Percentiles rank a stretch among this genome's conserved stretches.
phyloP scores from a whole-genome alignment of 2,329 filamentous ascomycete genomes.

The Hypoxylon sp. region DNA sequence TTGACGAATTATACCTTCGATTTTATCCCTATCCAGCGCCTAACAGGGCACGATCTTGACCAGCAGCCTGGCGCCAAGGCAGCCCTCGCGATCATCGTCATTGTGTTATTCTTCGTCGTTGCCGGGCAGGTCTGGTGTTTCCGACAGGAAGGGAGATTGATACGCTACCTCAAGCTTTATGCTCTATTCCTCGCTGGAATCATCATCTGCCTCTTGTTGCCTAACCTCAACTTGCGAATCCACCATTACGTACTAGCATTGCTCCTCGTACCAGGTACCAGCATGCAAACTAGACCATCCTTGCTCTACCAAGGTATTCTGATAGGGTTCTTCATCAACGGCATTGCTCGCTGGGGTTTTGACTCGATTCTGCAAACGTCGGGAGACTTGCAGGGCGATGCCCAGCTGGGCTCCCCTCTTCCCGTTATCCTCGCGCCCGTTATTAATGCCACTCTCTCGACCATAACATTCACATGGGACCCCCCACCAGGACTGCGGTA shows the following conservation, averaged over 20 bases:
- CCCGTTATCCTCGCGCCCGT: constrained; percentile 66
- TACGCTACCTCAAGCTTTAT: constrained; percentile 84
- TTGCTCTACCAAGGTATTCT: constrained; percentile 92
- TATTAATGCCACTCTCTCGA: constrained; percentile 69
- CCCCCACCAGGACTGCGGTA: constrained; percentile 66
- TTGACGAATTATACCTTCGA: constrained; percentile 96
- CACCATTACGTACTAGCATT: constrained; percentile 96
- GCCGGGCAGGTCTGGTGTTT: constrained; percentile 87
- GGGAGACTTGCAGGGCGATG: constrained; percentile 77
- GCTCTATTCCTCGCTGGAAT: constrained; percentile 76
- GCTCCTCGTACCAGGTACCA: constrained; percentile 88
- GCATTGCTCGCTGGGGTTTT: constrained; percentile 94
- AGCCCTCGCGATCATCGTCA: constrained; percentile 83
- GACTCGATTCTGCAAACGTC: constrained; percentile 89
- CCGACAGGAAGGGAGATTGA: constrained; percentile 85
- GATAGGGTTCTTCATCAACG: constrained; percentile 93
- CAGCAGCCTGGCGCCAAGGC: constrained; percentile 91
- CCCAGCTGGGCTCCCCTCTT: constrained; percentile 73
- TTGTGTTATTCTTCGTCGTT: constrained; percentile 77
- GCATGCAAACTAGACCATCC: constrained; percentile 86
- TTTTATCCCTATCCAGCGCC: constrained; percentile 90
- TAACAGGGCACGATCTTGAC: constrained; percentile 90
- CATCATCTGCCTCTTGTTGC: constrained; percentile 78
- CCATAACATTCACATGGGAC: constrained; percentile 74
- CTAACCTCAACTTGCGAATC: constrained; percentile 83